A percentile compares a stretch with the other conserved stretches of the same genome.
Conservation (phyloP, 1,284 basidiomycete species). For the Thelephora terrestris region DNA sequence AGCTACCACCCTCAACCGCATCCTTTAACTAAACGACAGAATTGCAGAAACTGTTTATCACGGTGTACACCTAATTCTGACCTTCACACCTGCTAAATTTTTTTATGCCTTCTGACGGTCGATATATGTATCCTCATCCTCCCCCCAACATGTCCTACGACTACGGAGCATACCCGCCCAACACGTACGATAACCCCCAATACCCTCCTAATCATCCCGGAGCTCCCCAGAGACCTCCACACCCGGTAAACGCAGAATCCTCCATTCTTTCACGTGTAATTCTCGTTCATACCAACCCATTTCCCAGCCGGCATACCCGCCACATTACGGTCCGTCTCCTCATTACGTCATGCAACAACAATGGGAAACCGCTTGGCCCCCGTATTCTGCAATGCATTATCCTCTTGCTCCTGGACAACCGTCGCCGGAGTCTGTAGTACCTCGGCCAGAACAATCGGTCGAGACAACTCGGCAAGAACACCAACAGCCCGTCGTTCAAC, state of each 20-base stretch:
- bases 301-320: conserved; percentile 21
- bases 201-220: conserved; percentile 34
- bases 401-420: too few relatives aligned
- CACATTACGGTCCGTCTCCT: conserved; percentile 17
- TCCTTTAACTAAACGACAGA: too few relatives aligned
- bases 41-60: too few relatives aligned
- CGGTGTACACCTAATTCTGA: too few relatives aligned
- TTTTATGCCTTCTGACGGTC: conserved; percentile 42
- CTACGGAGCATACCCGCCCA: conserved; percentile 30
- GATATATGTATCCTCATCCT: conserved; percentile 46
- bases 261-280: conserved; percentile 30
- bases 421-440: too few relatives aligned
- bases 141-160: conserved; percentile 35
- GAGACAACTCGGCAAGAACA: too few relatives aligned
- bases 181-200: conserved; percentile 39
- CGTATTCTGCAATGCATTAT: too few relatives aligned
- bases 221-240: conserved; percentile 27
- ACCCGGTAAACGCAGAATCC: conserved; percentile 17
- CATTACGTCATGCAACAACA: conserved; percentile 16
- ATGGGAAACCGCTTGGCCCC: background rate
- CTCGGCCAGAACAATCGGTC: too few relatives aligned
- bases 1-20: too few relatives aligned
- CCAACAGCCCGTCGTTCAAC: too few relatives aligned
- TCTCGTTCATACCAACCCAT: conserved; percentile 25
- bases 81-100: too few relatives aligned